A percentile compares a stretch with the other conserved stretches of the same genome.
Conservation (phyloP, 495 filamentous ascomycete species). For the Xylaria longipes region DNA sequence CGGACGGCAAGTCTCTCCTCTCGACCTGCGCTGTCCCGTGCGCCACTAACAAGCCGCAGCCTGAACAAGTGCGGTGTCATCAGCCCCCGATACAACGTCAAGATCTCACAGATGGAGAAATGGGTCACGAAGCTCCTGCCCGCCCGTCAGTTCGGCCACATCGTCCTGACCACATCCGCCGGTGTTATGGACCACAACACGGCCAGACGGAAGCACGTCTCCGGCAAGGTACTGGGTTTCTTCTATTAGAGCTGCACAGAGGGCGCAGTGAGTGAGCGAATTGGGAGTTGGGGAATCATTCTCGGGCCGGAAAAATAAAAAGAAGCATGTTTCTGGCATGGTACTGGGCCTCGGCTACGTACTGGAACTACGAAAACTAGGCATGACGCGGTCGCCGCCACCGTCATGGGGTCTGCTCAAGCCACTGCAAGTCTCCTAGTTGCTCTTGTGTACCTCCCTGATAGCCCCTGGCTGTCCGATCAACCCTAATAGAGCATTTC, state of each 20-base stretch:
- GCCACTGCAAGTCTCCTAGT: slow-evolving; percentile 3
- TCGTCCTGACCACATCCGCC: slow-evolving; percentile 86
- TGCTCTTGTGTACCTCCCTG: slow-evolving; percentile 19
- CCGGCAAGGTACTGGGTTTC: slow-evolving; percentile 82
- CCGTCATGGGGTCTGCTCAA: slow-evolving; percentile 6
- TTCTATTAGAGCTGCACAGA: slow-evolving; percentile 66
- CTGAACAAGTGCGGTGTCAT: slow-evolving; percentile 94
- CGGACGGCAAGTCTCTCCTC: slow-evolving; percentile 65
- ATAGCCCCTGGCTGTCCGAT: slow-evolving; percentile 19
- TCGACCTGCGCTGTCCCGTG: not conserved
- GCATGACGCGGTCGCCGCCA: slow-evolving; percentile 6
- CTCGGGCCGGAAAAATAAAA: slow-evolving; percentile 17
- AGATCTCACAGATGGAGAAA: slow-evolving; percentile 84
- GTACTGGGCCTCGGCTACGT: slow-evolving; percentile 17
- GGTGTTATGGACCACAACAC: slow-evolving; percentile 95
- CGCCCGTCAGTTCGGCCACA: slow-evolving; percentile 90
- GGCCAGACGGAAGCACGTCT: slow-evolving; percentile 85
- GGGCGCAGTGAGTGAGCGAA: slow-evolving; percentile 32
- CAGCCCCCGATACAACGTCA: slow-evolving; percentile 87
- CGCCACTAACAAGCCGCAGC: slow-evolving; percentile 39
- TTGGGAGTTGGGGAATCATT: slow-evolving; percentile 30
- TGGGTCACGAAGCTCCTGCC: slow-evolving; percentile 88
- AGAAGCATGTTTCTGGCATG: slow-evolving; percentile 18
- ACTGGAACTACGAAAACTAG: slow-evolving; percentile 16
- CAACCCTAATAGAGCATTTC: slow-evolving; percentile 22